Conservation (phyloP, 2,329 filamentous ascomycete species). For the Rhinocladiella mackenziei region DNA sequence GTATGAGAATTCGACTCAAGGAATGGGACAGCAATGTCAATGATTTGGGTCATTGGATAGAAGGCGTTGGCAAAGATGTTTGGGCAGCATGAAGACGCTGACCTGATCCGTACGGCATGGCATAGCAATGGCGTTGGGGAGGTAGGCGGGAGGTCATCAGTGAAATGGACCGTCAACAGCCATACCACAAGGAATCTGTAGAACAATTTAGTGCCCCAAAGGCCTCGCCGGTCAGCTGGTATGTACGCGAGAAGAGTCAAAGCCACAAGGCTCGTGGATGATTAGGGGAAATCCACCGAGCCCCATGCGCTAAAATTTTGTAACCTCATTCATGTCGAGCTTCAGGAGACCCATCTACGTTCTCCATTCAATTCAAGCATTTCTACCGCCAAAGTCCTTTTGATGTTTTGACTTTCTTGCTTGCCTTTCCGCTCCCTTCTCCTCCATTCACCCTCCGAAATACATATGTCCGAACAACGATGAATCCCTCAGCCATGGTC, state of each 20-base stretch:
- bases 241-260: neutral
- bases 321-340: neutral
- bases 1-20: conserved; percentile 79
- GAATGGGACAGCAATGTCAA: conserved; percentile 98
- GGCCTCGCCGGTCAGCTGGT: neutral
- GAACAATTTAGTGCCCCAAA: no score
- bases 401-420: no score
- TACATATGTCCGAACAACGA: no score
- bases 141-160: neutral
- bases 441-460: no score
- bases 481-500: conserved; percentile 12
- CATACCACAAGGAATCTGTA: conserved; percentile 1
- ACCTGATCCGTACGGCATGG: conserved; percentile 3
- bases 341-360: neutral
- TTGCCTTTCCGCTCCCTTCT: no score
- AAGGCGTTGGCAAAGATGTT: conserved; percentile 86
- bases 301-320: neutral
- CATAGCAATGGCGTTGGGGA: conserved; percentile 27
- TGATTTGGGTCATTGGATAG: conserved; percentile 94
- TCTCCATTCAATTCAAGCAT: neutral
- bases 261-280: neutral
- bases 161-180: neutral
- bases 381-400: no score
- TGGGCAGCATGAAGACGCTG: conserved; percentile 66
- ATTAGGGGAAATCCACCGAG: neutral